Percentiles rank a stretch among this genome's conserved stretches.
These are phyloP conservation scores for Russula abietina DNA, from an alignment of 768 basidiomycete species.

Conservation along the genomic window DNA sequence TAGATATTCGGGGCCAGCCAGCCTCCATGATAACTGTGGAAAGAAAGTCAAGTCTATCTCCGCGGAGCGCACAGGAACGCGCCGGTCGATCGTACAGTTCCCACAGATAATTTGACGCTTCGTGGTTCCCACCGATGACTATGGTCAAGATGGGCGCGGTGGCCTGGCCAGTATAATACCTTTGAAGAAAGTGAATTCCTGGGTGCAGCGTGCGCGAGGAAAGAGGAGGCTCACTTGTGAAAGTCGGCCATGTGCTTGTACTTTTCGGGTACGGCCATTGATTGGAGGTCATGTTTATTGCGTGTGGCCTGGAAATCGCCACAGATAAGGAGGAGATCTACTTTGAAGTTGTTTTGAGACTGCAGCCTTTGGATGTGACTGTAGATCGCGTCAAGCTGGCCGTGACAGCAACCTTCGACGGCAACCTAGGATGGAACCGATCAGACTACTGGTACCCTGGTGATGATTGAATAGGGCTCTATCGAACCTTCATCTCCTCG, in stretches of 20 bases:
- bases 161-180: slow-evolving; percentile 43
- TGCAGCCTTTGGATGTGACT: slow-evolving; percentile 60
- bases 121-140: slow-evolving; percentile 97
- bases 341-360: slow-evolving; percentile 50
- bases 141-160: slow-evolving; percentile 75
- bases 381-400: slow-evolving; percentile 87
- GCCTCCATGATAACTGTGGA: slow-evolving; percentile 81
- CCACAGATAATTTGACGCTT: slow-evolving; percentile 95
- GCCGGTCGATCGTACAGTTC: slow-evolving; percentile 60
- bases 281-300: slow-evolving; percentile 76
- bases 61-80: neutral
- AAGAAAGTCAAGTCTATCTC: slow-evolving; percentile 9
- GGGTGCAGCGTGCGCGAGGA: neutral
- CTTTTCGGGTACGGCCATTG: slow-evolving; percentile 88
- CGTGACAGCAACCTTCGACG: slow-evolving; percentile 93
- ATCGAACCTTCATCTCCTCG: slow-evolving; percentile 11
- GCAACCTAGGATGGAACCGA: slow-evolving; percentile 51
- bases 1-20: slow-evolving; percentile 98
- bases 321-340: slow-evolving; percentile 86
- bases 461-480: neutral
- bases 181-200: slow-evolving; percentile 28
- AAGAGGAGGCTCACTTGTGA: slow-evolving; percentile 49
- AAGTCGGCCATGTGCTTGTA: slow-evolving; percentile 83
- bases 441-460: neutral
- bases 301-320: slow-evolving; percentile 95